A percentile compares a stretch with the other conserved stretches of the same genome.
Conservation (phyloP, 768 basidiomycete genomes). For the Piloderma croceum region DNA sequence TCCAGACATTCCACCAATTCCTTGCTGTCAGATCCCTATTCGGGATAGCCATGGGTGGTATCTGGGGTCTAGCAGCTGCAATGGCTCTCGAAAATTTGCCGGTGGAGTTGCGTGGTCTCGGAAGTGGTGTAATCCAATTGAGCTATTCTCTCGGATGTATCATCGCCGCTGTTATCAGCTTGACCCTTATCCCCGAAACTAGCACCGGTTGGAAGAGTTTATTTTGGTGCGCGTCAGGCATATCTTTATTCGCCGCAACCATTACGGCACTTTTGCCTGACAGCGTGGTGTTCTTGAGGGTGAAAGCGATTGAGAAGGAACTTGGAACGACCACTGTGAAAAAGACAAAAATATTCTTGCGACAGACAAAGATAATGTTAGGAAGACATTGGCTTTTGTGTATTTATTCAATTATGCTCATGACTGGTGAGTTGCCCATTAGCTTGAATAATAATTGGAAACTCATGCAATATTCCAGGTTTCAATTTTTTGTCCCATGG, state of each 20-base stretch:
- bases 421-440: conserved; percentile 41
- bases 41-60: conserved; percentile 56
- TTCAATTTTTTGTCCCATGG: conserved; percentile 80
- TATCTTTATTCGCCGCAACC: conserved; percentile 63
- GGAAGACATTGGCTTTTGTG: conserved; percentile 55
- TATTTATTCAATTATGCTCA: conserved; percentile 54
- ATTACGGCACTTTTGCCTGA: conserved; percentile 72
- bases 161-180: conserved; percentile 56
- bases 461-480: conserved; percentile 34
- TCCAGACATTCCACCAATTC: conserved; percentile 49
- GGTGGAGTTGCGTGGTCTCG: conserved; percentile 54
- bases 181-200: conserved; percentile 41
- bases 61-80: conserved; percentile 56
- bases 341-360: conserved; percentile 48
- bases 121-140: conserved; percentile 62
- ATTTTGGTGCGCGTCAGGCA: conserved; percentile 75
- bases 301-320: conserved; percentile 41
- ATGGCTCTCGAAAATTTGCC: conserved; percentile 63
- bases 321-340: conserved; percentile 26
- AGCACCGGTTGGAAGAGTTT: conserved; percentile 60
- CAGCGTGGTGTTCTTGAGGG: conserved; percentile 64
- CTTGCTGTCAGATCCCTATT: conserved; percentile 58
- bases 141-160: conserved; percentile 68
- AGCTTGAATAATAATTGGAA: no score
- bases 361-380: conserved; percentile 49